Conservation (phyloP, 306 rosid species). For the Vicia sativa region DNA sequence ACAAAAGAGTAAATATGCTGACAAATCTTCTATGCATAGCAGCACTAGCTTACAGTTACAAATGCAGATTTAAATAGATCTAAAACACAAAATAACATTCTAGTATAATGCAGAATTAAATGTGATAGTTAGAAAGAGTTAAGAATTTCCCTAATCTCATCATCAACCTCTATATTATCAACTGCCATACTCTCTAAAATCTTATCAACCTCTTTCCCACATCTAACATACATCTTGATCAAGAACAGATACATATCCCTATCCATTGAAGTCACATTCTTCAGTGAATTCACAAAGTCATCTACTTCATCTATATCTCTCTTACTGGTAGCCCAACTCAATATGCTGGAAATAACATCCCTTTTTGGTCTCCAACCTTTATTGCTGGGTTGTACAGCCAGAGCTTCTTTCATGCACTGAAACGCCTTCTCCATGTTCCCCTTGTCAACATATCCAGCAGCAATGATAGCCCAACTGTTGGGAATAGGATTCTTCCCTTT, state of each 20-base stretch:
- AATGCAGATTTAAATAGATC: neutral
- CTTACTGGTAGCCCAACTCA: slow-evolving; percentile 53
- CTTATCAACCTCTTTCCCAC: slow-evolving; percentile 50
- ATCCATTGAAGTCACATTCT: slow-evolving; percentile 50
- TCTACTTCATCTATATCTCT: slow-evolving; percentile 50
- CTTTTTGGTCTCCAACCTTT: slow-evolving; percentile 69
- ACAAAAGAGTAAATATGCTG: no score
- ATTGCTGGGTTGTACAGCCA: slow-evolving; percentile 45
- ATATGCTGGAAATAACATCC: slow-evolving; percentile 44
- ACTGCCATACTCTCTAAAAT: slow-evolving; percentile 50
- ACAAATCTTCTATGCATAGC: neutral
- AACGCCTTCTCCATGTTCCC: slow-evolving; percentile 69
- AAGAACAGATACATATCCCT: slow-evolving; percentile 57
- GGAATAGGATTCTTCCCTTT: slow-evolving; percentile 70
- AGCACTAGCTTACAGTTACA: neutral
- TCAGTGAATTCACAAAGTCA: slow-evolving; percentile 57
- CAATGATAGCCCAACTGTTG: slow-evolving; percentile 72
- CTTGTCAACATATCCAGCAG: slow-evolving; percentile 58
- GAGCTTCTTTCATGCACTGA: slow-evolving; percentile 63
- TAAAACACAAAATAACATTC: slow-evolving; percentile 2
- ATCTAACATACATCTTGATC: slow-evolving; percentile 48
- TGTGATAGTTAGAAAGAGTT: slow-evolving; percentile 25
- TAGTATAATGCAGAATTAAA: neutral
- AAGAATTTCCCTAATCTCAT: slow-evolving; percentile 48
- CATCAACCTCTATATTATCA: slow-evolving; percentile 48